Evolutionary conservation across 2,329 filamentous ascomycete species (phyloP), one percentile per base, ranked within the genome.

Genomic region (Zalaria sp.): DNA sequence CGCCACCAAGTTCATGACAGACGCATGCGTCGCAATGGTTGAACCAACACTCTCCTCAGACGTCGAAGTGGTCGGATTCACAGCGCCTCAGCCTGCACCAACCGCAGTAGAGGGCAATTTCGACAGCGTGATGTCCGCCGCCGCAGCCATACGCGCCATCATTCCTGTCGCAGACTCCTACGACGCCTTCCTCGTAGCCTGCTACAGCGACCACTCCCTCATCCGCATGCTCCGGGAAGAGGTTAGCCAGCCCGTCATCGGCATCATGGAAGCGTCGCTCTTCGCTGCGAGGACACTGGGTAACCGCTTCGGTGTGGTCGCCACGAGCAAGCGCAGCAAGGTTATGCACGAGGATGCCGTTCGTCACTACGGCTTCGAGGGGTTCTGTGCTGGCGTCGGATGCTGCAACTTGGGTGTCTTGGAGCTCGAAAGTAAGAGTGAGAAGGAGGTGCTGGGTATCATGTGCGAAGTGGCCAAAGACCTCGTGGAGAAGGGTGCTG

Each of bases 201-300:
- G 66, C 54, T 71, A 69, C 53, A 65, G 60, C 41, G 61, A 66
- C 31, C 67, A 72, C 44, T 61, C 65, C 1, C 56, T 72, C 3
- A 66, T 67, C 43, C 52, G 55, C 18, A 65, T 67, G 51, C 54
- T 71, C 28, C 57, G 66, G 1, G 67, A 71, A 47, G 67, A 69
- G 41, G 58, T 66, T 35, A 44, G 52, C 3, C 54, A 66, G 38
- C 68, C 68, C 0, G 55, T 64, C 4, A 62, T 70, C 3, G 68
- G 69, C 3, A 71, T 72, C 43, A 71, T 72, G 66, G 68, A 72
- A 51, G 66, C 68, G 1, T 60, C 54, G 3, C 55, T 72, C 3
- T 72, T 75, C 47, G 58, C 66, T 4, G 64, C 68, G 4, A 53
- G 67, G 5, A 72, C 69, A 42, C 57, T 73, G 2, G 71, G 70